Evolutionary conservation across 176 grass and related monocot species (phyloP).

Genomic region (Triticum urartu): DNA sequence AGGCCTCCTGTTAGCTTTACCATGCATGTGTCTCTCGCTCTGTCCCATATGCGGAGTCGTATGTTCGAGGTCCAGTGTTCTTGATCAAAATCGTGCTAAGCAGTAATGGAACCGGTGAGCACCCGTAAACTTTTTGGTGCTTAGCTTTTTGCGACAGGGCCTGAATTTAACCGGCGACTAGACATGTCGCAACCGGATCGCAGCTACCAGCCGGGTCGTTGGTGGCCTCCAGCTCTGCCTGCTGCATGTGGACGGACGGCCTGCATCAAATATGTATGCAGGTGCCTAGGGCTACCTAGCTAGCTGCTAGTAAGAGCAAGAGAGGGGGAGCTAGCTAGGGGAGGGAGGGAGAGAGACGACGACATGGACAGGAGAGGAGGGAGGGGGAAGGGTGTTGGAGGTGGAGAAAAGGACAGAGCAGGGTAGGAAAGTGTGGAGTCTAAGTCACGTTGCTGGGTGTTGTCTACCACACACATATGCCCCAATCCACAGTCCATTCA

Average conservation of each 20-base stretch:
- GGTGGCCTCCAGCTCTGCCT: neutral
- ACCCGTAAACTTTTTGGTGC: neutral
- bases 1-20: neutral
- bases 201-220: neutral
- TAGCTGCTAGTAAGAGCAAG: neutral
- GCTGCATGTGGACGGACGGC: neutral
- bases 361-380: conserved; percentile 31
- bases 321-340: no score
- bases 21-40: neutral
- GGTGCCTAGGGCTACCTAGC: conserved; percentile 20
- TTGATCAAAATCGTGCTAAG: neutral
- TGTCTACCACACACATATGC: conserved; percentile 25
- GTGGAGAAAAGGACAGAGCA: conserved; percentile 45
- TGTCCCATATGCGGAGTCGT: neutral
- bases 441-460: conserved; percentile 64
- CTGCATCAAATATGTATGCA: conserved; percentile 37
- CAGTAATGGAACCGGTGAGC: neutral
- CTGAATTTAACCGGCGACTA: conserved; percentile 10
- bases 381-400: conserved; percentile 5
- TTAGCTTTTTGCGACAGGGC: neutral
- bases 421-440: conserved; percentile 62
- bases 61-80: neutral
- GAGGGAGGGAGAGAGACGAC: neutral
- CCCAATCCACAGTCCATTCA: conserved; percentile 33
- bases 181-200: conserved; percentile 30